These are phyloP conservation scores for Suhomyces sp. DNA, from an alignment of 805 yeast species.

Conservation along the genomic window DNA sequence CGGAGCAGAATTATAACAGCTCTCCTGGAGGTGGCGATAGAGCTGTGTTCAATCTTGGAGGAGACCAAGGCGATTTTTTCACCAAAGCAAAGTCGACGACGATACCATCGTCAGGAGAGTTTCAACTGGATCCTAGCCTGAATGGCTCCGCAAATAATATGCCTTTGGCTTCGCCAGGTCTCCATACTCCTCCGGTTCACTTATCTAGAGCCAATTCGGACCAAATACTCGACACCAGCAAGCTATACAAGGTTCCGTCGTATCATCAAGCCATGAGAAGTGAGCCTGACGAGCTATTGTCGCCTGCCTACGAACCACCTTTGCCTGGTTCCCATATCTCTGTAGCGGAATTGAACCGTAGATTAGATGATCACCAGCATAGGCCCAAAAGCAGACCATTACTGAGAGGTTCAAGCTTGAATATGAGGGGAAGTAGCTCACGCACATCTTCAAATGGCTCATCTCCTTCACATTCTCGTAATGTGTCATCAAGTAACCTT, in stretches of 20 bases:
- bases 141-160: neutral
- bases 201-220: conserved; percentile 59
- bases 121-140: neutral
- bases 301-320: conserved; percentile 71
- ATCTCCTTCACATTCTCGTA: conserved; percentile 42
- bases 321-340: conserved; percentile 39
- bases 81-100: conserved; percentile 13
- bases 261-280: conserved; percentile 73
- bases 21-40: conserved; percentile 19
- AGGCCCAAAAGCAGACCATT: conserved; percentile 13
- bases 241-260: conserved; percentile 73
- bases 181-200: conserved; percentile 53
- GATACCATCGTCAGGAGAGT: too few relatives aligned
- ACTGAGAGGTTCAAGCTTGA: conserved; percentile 25
- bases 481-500: conserved; percentile 33
- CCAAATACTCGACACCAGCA: neutral
- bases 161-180: conserved; percentile 34
- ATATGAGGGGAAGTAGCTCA: conserved; percentile 19
- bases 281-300: conserved; percentile 48
- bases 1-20: conserved; percentile 11
- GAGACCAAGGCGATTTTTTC: conserved; percentile 37
- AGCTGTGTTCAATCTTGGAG: conserved; percentile 36
- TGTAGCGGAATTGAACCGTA: conserved; percentile 24
- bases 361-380: conserved; percentile 22
- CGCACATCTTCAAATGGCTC: conserved; percentile 26